Conservation (phyloP, 768 basidiomycete genomes). For the Rhodotorula paludigena region DNA sequence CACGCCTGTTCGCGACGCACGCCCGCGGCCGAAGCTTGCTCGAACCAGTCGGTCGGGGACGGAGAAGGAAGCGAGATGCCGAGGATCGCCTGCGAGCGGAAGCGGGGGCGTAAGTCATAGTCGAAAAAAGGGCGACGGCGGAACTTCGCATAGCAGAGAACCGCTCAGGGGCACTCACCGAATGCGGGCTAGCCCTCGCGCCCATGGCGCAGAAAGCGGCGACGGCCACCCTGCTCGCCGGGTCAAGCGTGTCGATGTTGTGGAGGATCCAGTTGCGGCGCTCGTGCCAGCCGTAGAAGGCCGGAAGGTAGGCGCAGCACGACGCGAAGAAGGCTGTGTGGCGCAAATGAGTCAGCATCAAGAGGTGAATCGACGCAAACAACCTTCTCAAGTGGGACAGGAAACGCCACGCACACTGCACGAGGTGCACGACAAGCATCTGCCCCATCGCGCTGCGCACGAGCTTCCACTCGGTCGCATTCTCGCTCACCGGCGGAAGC, state of each 20-base stretch:
- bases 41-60: background rate
- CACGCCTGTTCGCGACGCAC: slow-evolving; percentile 16
- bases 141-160: too few species aligned
- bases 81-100: slow-evolving; percentile 11
- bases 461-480: slow-evolving; percentile 1
- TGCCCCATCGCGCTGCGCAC: background rate
- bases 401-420: slow-evolving; percentile 4
- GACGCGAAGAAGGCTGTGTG: slow-evolving; percentile 22
- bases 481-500: background rate
- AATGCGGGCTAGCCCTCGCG: slow-evolving; percentile 21
- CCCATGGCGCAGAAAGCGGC: slow-evolving; percentile 31
- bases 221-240: slow-evolving; percentile 8
- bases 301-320: slow-evolving; percentile 30
- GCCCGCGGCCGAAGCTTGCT: slow-evolving; percentile 13
- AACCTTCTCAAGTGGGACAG: too few species aligned
- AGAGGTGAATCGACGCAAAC: too few species aligned
- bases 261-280: background rate
- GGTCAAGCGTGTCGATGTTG: slow-evolving; percentile 20
- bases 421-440: slow-evolving; percentile 16
- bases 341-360: background rate
- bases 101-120: background rate
- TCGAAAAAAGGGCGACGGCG: too few species aligned
- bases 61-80: slow-evolving; percentile 1
- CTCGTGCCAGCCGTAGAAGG: slow-evolving; percentile 12
- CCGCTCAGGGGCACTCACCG: background rate